Evolutionary conservation across 306 rosid species (phyloP), one percentile per base, ranked within the genome.

Genomic region (Trifolium fragiferum): DNA sequence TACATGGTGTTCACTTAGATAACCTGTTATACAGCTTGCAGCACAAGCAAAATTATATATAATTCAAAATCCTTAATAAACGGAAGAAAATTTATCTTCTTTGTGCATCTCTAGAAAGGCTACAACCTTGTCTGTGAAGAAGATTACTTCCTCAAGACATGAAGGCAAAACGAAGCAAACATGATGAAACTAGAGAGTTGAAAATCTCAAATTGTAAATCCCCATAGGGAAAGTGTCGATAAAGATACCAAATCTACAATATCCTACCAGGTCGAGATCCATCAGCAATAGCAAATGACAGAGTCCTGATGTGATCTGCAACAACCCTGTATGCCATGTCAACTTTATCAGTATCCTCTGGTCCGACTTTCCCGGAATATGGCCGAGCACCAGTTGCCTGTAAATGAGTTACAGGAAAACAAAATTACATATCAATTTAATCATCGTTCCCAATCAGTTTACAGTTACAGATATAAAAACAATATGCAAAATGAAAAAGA

Each of bases 291-390:
- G 99, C 97, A 84, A 92, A 81, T 73, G 99, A 94, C 75, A 94
- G 95, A 79, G 86, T 85, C 82, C 88, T 78, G 69, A 82, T 82
- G 72, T 85, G 88, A 82, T 85, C 88, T 25, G 88, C 86, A 68
- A 85, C 82, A 68, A 94, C 97, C 83, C 99, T 87, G 81, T 94
- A 94, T 51, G 96, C 99, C 96, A 92, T 90, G 89, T 94, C 99
- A 68, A 92, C 83, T 67, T 89, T 88, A 82, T 94, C 96, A n/a
- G 65, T 78, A 76, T 94, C 99, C 65, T 92, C 97, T 40, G 81
- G 33, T 70, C 97, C 97, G 60, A 94, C 89, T 86, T 90, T 94
- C 61, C 99, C 96, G 74, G 93, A 80, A 78, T 92, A 94, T 23
- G 99, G 84, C 54, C 66, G 84, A 74, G 97, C 93, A 53, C 96